Evolutionary conservation across 768 basidiomycete species (phyloP).

Genomic region (Pulveroboletus sp.): DNA sequence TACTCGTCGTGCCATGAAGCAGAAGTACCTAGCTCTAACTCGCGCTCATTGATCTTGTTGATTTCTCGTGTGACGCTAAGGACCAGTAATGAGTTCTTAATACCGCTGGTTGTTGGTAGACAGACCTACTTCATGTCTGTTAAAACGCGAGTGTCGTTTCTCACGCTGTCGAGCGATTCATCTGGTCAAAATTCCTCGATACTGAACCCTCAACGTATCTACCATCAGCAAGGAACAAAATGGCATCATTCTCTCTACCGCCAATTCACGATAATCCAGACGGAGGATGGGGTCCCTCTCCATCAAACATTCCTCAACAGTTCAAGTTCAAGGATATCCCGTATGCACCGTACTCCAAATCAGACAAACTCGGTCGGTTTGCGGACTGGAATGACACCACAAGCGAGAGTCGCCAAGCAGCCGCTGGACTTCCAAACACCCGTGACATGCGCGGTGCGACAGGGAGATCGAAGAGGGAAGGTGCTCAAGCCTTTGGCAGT

Average conservation of each 20-base stretch:
- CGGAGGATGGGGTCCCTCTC: slow-evolving; percentile 88
- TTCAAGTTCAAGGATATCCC: slow-evolving; percentile 99
- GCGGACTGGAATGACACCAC: slow-evolving; percentile 94
- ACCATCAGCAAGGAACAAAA: slow-evolving; percentile 26
- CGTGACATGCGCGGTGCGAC: slow-evolving; percentile 47
- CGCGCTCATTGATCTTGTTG: slow-evolving; percentile 85
- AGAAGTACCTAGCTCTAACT: slow-evolving; percentile 70
- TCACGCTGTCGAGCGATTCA: slow-evolving; percentile 11
- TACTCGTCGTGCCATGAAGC: slow-evolving; percentile 97
- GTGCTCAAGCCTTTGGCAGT: slow-evolving; percentile 84
- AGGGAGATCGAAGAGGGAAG: slow-evolving; percentile 64
- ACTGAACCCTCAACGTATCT: not conserved
- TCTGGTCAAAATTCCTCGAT: slow-evolving; percentile 20
- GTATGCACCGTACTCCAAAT: slow-evolving; percentile 97
- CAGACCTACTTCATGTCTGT: slow-evolving; percentile 66
- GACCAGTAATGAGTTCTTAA: slow-evolving; percentile 8
- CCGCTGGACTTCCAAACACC: slow-evolving; percentile 44
- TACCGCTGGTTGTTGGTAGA: not conserved
- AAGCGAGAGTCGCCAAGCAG: slow-evolving; percentile 54
- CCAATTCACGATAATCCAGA: slow-evolving; percentile 88
- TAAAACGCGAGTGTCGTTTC: slow-evolving; percentile 15
- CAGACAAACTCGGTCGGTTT: slow-evolving; percentile 95
- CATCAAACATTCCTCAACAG: slow-evolving; percentile 77
- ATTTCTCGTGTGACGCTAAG: slow-evolving; percentile 89
- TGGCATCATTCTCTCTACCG: slow-evolving; percentile 83